phyloP scores from a whole-genome alignment of 1,284 basidiomycete genomes.

The Ganoderma leucocontextum region DNA sequence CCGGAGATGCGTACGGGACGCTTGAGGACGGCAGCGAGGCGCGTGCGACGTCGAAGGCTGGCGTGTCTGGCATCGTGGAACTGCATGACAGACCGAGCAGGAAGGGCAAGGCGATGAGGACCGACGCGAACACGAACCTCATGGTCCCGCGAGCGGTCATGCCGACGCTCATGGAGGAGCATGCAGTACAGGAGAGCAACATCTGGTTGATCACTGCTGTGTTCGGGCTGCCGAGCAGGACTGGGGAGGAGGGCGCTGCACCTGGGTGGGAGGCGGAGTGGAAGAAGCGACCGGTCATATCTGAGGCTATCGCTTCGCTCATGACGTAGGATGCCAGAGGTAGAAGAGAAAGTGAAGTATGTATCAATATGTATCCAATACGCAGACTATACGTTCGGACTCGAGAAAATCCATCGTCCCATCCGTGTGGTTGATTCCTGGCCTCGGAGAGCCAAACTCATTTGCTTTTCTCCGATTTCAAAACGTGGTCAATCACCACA shows the following conservation, averaged over 20 bases:
- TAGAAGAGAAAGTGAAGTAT: background rate
- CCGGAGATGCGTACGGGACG: conserved; percentile 56
- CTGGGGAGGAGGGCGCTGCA: conserved; percentile 48
- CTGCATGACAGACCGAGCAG: conserved; percentile 45
- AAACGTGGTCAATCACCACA: background rate
- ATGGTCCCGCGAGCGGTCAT: conserved; percentile 74
- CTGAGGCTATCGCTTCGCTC: conserved; percentile 49
- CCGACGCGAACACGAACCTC: conserved; percentile 79
- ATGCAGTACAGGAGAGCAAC: conserved; percentile 50
- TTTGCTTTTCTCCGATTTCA: too few species aligned
- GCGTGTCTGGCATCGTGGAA: conserved; percentile 70
- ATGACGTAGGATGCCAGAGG: conserved; percentile 30
- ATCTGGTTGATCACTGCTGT: conserved; percentile 75
- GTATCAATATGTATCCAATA: background rate
- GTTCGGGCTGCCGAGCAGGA: conserved; percentile 65
- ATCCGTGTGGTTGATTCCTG: background rate
- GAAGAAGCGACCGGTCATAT: conserved; percentile 60
- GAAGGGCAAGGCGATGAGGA: conserved; percentile 62
- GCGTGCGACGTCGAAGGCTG: conserved; percentile 66
- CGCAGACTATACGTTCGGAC: background rate
- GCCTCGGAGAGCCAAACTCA: background rate
- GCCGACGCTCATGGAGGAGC: conserved; percentile 66
- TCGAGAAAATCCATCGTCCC: background rate
- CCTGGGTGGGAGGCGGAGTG: conserved; percentile 62
- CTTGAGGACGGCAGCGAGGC: conserved; percentile 53